Evolutionary conservation across 1,139 yeast species (phyloP).

Genomic region (Candida gigantensis): DNA sequence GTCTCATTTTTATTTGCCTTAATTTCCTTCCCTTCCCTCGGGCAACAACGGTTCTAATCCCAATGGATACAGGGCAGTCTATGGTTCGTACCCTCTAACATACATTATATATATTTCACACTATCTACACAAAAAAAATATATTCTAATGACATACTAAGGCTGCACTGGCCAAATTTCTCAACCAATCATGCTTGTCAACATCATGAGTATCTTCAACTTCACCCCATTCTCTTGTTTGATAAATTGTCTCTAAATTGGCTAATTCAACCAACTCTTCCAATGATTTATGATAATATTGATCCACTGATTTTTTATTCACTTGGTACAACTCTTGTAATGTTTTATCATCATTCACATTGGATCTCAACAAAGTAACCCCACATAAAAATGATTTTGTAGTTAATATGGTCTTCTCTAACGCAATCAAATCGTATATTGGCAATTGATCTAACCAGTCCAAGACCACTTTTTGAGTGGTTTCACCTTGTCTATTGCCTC

Average conservation of each 20-base stretch:
- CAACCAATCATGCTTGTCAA: slow-evolving; percentile 83
- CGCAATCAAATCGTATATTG: slow-evolving; percentile 79
- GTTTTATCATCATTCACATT: slow-evolving; percentile 27
- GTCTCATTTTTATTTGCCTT: too few species aligned
- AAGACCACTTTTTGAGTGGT: slow-evolving; percentile 63
- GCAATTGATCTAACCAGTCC: slow-evolving; percentile 63
- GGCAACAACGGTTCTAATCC: too few species aligned
- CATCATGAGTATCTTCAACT: slow-evolving; percentile 98
- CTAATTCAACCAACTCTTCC: slow-evolving; percentile 75
- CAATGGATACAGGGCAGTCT: too few species aligned
- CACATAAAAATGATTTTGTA: slow-evolving; percentile 83
- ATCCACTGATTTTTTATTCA: slow-evolving; percentile 29
- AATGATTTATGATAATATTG: slow-evolving; percentile 43
- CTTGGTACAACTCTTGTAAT: slow-evolving; percentile 32
- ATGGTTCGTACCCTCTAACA: too few species aligned
- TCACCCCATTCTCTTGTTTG: slow-evolving; percentile 97
- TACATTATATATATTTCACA: too few species aligned
- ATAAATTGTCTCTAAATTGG: slow-evolving; percentile 76
- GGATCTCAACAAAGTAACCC: slow-evolving; percentile 48
- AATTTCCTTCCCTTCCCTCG: too few species aligned
- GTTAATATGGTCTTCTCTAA: slow-evolving; percentile 85
- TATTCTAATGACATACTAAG: slow-evolving; percentile 43
- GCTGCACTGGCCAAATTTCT: slow-evolving; percentile 83
- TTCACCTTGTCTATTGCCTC: slow-evolving; percentile 72
- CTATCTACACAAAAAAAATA: too few species aligned